Evolutionary conservation across 2,329 filamentous ascomycete genomes (phyloP), one percentile per base, ranked within the genome.

Genomic region (Trichoderma sp.): DNA sequence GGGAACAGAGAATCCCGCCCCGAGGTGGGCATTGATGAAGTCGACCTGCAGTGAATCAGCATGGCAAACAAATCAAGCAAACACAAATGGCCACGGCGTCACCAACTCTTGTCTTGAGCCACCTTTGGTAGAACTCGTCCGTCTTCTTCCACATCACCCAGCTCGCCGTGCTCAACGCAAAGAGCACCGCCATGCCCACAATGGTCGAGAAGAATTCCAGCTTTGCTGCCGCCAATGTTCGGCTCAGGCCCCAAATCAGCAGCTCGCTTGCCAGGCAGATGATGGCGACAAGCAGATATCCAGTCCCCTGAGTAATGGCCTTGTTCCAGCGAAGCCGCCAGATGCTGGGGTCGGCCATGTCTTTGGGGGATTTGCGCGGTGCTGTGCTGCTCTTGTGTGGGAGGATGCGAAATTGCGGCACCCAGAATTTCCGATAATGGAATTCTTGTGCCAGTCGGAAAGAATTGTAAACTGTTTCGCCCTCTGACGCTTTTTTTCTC

Each of bases 11-110:
- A 86, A 86, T 3, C 82, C 84, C 6, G 85, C 72, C 0, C 84
- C 83, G 70, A 86, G 80, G 72, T 86, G 82, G 3, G 78, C 74
- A 70, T 86, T 86, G 64, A 86, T 78, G 10, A 85, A 78, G 57
- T 85, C 79, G 25, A 84, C 78, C 83, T 86, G 59, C 1, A 42
- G 25, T 53, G 56, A 57, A 45, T 22, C 5, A 32, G 27, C 19
- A 45, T 29, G 29, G 9, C 12, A n/a, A 54, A 8, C 52, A 34
- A n/a, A 19, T 19, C 17, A 7, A 12, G 48, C 27, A 9, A n/a
- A 22, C n/a, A 9, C 29, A 27, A 8, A 29, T 37, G 27, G 57
- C 29, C 19, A 48, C 7, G 52, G 19, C 15, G 27, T 12, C 6
- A 69, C 69, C 42, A 39, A 80, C 80, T 74, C 78, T 79, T 42